Evolutionary conservation across 352 stramenopile genomes (phyloP), one percentile per base, ranked within the genome.

Genomic region (Pythium chondricola): DNA sequence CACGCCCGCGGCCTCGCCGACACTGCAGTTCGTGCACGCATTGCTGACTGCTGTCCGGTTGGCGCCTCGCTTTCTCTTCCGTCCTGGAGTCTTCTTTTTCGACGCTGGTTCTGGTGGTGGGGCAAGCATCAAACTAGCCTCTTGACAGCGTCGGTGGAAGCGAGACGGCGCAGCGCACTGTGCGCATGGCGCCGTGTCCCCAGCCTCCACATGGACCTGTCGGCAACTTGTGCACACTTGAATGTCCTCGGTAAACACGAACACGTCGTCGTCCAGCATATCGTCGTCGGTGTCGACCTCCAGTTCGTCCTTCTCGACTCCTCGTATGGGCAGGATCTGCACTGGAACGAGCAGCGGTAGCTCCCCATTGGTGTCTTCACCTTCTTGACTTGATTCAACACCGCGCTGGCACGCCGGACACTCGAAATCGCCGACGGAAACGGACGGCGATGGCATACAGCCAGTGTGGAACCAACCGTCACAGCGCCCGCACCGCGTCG

Each of bases 171-270:
- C 27, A 13, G 59, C 50, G 44, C 78, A 85, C 21, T 58, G 63
- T 2, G 29, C 43, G 37, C 74, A 85, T 0, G 24, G 57, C 13
- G 11, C 46, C 26, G 31, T 50, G 6, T 89, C 71, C 6, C 48
- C 50, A 0, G 44, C 13, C 4, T n/a, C 39, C 42, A 89, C 63
- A 36, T 78, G 54, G 39, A 85, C 61, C 35, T 86, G 73, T 30
- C 73, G 61, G 39, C 78, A 89, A 4, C 59, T 66, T 26, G 52
- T 63, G 41, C 78, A 87, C 14, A 87, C 63, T 26, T 83, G 64
- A 42, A 89, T 44, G 1, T 52, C 33, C 36, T 65, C 63, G 0
- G 64, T 66, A 13, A 83, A 58, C 21, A 83, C 56, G 31, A 42
- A 44, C 67, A 67, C 76, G 9, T 59, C 41, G 13, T 39, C 43